Evolutionary conservation across 73 alveolate genomes (phyloP).

Genomic region (Blepharisma stoltei): DNA sequence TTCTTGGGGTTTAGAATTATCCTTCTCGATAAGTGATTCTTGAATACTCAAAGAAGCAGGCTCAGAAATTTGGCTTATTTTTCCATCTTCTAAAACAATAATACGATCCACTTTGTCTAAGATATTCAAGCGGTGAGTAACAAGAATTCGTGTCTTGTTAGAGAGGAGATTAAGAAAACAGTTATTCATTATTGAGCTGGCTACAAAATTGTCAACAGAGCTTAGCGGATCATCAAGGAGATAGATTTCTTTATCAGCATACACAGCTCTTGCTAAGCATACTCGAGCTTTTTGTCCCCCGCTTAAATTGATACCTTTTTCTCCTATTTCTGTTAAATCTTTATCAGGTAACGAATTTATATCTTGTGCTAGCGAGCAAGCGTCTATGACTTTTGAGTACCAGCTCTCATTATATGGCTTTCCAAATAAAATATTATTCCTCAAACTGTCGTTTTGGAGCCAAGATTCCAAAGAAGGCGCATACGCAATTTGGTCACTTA

Average conservation of each 20-base stretch:
- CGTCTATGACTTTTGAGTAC: constrained; percentile 52
- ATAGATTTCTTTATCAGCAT: constrained; percentile 52
- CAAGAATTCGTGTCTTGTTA: constrained; percentile 55
- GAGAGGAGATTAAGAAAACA: constrained; percentile 45
- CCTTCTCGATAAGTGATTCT: neutral
- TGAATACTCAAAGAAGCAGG: neutral
- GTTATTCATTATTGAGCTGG: constrained; percentile 42
- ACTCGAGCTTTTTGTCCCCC: constrained; percentile 79
- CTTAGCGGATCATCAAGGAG: constrained; percentile 69
- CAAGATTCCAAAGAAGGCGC: constrained; percentile 33
- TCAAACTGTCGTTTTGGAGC: constrained; percentile 25
- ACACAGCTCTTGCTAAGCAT: constrained; percentile 67
- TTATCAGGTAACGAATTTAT: constrained; percentile 50
- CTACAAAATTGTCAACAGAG: constrained; percentile 58
- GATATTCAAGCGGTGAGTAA: constrained; percentile 50
- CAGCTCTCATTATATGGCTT: constrained; percentile 52
- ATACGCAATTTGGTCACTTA: constrained; percentile 26
- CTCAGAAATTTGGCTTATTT: constrained; percentile 3
- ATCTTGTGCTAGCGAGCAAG: constrained; percentile 59
- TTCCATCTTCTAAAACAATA: constrained; percentile 52
- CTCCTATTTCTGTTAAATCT: constrained; percentile 79
- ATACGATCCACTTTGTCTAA: constrained; percentile 46
- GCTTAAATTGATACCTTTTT: constrained; percentile 67
- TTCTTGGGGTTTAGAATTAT: constrained; percentile 40
- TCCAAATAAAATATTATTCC: constrained; percentile 61